Percentiles rank a stretch among this genome's conserved stretches.
Conservation (phyloP, 2,329 filamentous ascomycete genomes). For the Xylariaceae sp. region DNA sequence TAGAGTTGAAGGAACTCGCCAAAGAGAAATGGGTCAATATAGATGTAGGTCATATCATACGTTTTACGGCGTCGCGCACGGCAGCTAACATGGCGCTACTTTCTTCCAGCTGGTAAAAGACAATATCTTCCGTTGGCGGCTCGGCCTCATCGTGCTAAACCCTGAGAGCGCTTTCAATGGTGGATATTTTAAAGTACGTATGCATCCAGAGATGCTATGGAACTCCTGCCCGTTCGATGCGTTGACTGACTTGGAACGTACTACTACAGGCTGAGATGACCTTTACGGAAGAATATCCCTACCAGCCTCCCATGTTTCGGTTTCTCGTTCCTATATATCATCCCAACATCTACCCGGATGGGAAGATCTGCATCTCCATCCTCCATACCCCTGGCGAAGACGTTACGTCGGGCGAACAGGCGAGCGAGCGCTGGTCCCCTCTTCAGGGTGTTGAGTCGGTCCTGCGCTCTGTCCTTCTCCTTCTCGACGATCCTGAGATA, state of each 20-base stretch:
- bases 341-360: conserved; percentile 89
- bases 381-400: conserved; percentile 90
- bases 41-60: conserved; percentile 50
- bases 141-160: conserved; percentile 89
- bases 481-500: conserved; percentile 91
- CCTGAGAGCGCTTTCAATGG: conserved; percentile 87
- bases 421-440: conserved; percentile 89
- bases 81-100: conserved; percentile 3
- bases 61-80: conserved; percentile 6
- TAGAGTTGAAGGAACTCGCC: conserved; percentile 72
- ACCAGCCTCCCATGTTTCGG: conserved; percentile 79
- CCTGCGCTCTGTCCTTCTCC: conserved; percentile 81
- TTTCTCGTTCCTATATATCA: conserved; percentile 78
- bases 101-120: conserved; percentile 62
- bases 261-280: conserved; percentile 65
- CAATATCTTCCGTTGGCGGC: conserved; percentile 82
- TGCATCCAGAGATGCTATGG: no score
- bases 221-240: no score
- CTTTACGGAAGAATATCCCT: conserved; percentile 86
- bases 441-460: conserved; percentile 93
- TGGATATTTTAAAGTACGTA: conserved; percentile 71
- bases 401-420: conserved; percentile 82
- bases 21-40: conserved; percentile 95
- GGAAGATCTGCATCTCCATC: conserved; percentile 92
- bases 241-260: no score